Conservation (phyloP, 495 filamentous ascomycete genomes). For the Cetradonia linearis region DNA sequence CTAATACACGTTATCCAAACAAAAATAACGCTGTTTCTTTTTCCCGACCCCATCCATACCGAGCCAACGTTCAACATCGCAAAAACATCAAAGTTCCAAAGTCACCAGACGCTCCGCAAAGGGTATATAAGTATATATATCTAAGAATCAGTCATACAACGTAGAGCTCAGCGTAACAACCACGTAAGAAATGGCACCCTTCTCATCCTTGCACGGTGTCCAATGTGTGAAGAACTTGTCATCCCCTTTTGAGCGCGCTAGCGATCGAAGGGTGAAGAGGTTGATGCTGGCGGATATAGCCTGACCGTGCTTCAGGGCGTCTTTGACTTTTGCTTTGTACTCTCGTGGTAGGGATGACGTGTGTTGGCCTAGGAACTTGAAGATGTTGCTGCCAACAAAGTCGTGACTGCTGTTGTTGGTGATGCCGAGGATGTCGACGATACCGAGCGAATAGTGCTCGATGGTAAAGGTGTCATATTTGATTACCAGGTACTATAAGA, state of each 20-base stretch:
- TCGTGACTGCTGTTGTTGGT: slow-evolving; percentile 28
- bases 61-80: background rate
- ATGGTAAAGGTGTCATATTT: slow-evolving; percentile 28
- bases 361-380: slow-evolving; percentile 37
- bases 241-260: slow-evolving; percentile 24
- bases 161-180: slow-evolving; percentile 34
- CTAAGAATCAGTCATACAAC: slow-evolving; percentile 18
- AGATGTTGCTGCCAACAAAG: slow-evolving; percentile 40
- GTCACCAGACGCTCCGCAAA: background rate
- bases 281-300: slow-evolving; percentile 35
- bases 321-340: slow-evolving; percentile 32
- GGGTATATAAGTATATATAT: slow-evolving; percentile 11
- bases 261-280: slow-evolving; percentile 23
- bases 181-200: slow-evolving; percentile 37
- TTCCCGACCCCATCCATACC: background rate
- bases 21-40: background rate
- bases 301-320: slow-evolving; percentile 33
- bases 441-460: slow-evolving; percentile 30
- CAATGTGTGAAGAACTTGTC: slow-evolving; percentile 43
- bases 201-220: slow-evolving; percentile 44
- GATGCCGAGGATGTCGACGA: slow-evolving; percentile 37
- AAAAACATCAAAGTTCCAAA: background rate
- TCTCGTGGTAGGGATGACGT: slow-evolving; percentile 30
- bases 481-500: slow-evolving; percentile 31
- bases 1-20: background rate